A percentile compares a stretch with the other conserved stretches of the same genome.
phyloP scores from a whole-genome alignment of 306 rosid species.

The Vicia sativa region DNA sequence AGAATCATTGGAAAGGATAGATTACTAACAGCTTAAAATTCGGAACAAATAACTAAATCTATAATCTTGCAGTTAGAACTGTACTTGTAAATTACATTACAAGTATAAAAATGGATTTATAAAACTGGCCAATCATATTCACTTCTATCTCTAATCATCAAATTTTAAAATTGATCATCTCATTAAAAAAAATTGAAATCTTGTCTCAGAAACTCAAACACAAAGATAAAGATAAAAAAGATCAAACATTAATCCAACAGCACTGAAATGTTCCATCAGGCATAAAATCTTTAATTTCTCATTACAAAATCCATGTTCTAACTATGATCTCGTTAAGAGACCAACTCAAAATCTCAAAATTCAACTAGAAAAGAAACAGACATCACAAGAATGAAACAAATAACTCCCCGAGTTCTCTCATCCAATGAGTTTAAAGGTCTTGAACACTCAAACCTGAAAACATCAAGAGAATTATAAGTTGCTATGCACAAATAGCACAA shows the following conservation, averaged over 20 bases:
- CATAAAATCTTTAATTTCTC: slow-evolving; percentile 23
- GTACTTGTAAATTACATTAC: not conserved
- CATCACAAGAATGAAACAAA: slow-evolving; percentile 25
- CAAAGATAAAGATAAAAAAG: not conserved
- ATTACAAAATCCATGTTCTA: slow-evolving; percentile 34
- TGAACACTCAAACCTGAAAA: slow-evolving; percentile 83
- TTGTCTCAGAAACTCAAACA: not conserved
- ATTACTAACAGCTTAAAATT: too few relatives aligned
- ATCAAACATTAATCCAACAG: not conserved
- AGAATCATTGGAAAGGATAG: not conserved
- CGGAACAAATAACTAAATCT: not conserved
- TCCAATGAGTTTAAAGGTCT: slow-evolving; percentile 56
- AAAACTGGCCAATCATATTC: not conserved
- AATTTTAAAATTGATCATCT: not conserved
- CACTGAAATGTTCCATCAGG: slow-evolving; percentile 9
- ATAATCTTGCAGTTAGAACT: not conserved
- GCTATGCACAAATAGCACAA: not conserved
- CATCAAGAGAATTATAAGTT: not conserved
- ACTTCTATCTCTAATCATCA: not conserved
- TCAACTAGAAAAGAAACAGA: slow-evolving; percentile 31
- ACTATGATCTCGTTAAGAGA: slow-evolving; percentile 8
- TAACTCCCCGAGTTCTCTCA: not conserved
- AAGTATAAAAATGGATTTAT: not conserved
- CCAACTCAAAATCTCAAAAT: slow-evolving; percentile 32
- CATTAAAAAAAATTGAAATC: too few relatives aligned